Evolutionary conservation across 1,139 yeast genomes (phyloP), one percentile per base, ranked within the genome.

Genomic region (Suhomyces wounanorum): DNA sequence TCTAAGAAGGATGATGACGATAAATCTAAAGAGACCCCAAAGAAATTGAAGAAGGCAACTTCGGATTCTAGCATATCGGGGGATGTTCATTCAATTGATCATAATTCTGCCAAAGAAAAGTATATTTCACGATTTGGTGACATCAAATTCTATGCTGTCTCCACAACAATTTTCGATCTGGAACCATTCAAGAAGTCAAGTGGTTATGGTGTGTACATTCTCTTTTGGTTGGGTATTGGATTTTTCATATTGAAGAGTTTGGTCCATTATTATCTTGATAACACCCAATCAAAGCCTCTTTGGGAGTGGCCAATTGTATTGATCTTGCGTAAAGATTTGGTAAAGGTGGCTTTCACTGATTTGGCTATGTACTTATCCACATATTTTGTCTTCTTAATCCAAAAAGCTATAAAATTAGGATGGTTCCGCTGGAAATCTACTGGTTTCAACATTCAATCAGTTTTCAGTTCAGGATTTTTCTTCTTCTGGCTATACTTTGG

Each of bases 341-440:
- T 80, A 52, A 78, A 79, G 56, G 84, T 90, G 28, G 96, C 83
- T 0, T 56, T 85, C 21, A 83, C 89, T 1, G 97, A 90, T 64
- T 66, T 84, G 40, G 66, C 66, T 41, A 87, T 90, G 94, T 90
- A 89, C 62, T 58, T 85, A 30, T 62, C 82, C 16, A 79, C 82
- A 35, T 90, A 85, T 61, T 67, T 81, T 39, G 77, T 84, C 1
- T 83, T 77, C 40, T 61, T 74, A 2, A 60, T 89, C 42, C 97
- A 90, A 58, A 54, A 65, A 45, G 66, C 74, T 3, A 75, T 87
- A 52, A 73, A 72, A 53, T 50, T 62, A 2, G 70, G 73, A 1
- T 60, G 59, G 28, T 60, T 89, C 18, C 59, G 63, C 9, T 91
- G 97, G 97, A 64, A 69, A 13, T 59, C 62, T 1, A 55, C 73